These are phyloP conservation scores for Penicillium dipodomyicola DNA, from an alignment of 495 filamentous ascomycete species.

Conservation along the genomic window DNA sequence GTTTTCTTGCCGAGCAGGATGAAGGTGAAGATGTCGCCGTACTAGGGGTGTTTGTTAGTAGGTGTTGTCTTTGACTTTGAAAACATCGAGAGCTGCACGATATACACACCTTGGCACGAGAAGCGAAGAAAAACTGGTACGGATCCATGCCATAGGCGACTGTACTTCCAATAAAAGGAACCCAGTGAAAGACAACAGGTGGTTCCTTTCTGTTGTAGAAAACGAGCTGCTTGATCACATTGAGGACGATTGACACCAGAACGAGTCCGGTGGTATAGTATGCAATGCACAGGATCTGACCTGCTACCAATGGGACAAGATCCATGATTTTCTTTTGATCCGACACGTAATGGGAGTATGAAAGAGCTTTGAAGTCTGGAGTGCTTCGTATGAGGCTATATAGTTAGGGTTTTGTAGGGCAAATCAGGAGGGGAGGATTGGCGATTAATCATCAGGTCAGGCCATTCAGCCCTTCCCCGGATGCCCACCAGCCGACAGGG, in stretches of 20 bases:
- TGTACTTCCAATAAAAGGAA: constrained; percentile 77
- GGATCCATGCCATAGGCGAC: constrained; percentile 82
- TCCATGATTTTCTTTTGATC: constrained; percentile 19
- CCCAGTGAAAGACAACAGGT: constrained; percentile 80
- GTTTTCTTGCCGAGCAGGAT: constrained; percentile 72
- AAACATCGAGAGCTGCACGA: neutral
- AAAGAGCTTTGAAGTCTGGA: neutral
- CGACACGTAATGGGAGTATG: neutral
- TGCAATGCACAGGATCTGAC: constrained; percentile 24
- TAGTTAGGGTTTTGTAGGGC: constrained; percentile 12
- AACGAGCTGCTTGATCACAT: constrained; percentile 66
- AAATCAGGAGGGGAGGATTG: constrained; percentile 24
- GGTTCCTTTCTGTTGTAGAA: constrained; percentile 72
- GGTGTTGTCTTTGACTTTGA: neutral
- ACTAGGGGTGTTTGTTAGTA: constrained; percentile 42
- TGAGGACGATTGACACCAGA: constrained; percentile 56
- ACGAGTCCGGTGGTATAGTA: constrained; percentile 28
- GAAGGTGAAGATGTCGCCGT: constrained; percentile 80
- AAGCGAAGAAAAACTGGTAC: constrained; percentile 70
- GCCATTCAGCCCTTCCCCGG: constrained; percentile 2
- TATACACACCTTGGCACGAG: constrained; percentile 63
- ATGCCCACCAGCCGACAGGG: constrained; percentile 11
- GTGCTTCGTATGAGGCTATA: neutral
- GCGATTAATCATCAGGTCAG: constrained; percentile 24
- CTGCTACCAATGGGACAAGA: constrained; percentile 17